These are phyloP conservation scores for Globisporangium nodosum DNA, from an alignment of 352 stramenopile species.

Conservation along the genomic window DNA sequence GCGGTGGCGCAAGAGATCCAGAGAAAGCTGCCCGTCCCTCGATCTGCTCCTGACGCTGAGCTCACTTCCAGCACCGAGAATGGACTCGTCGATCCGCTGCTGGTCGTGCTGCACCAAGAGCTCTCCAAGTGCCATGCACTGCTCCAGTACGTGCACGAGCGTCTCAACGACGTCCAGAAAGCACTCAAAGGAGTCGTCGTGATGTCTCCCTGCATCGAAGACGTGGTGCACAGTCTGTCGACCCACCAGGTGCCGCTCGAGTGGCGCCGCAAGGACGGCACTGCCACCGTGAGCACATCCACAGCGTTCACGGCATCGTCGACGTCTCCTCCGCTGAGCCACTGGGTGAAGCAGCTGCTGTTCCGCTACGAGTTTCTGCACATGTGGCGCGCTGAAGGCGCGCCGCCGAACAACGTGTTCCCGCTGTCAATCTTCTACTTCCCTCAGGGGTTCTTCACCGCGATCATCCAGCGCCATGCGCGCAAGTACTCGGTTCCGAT, in stretches of 20 bases:
- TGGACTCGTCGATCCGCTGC: slow-evolving; percentile 37
- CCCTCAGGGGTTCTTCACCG: slow-evolving; percentile 74
- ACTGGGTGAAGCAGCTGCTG: slow-evolving; percentile 54
- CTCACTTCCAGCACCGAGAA: background rate
- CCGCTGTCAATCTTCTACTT: slow-evolving; percentile 69
- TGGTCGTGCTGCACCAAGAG: slow-evolving; percentile 65
- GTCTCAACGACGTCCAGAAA: slow-evolving; percentile 39
- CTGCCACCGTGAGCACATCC: slow-evolving; percentile 9
- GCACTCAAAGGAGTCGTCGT: slow-evolving; percentile 46
- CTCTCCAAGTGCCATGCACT: slow-evolving; percentile 42
- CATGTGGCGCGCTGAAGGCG: slow-evolving; percentile 31
- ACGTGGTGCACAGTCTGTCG: slow-evolving; percentile 44
- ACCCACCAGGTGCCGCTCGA: slow-evolving; percentile 46
- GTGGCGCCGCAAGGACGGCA: slow-evolving; percentile 44
- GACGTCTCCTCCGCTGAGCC: slow-evolving; percentile 19
- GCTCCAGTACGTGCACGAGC: slow-evolving; percentile 30
- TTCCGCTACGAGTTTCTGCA: slow-evolving; percentile 55
- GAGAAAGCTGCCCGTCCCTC: slow-evolving; percentile 16
- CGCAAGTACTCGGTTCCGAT: slow-evolving; percentile 64
- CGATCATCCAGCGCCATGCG: slow-evolving; percentile 65
- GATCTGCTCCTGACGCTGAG: background rate
- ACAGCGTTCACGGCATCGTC: slow-evolving; percentile 9
- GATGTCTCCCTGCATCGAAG: slow-evolving; percentile 55
- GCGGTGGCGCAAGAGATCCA: slow-evolving; percentile 19
- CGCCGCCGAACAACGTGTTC: slow-evolving; percentile 27